phyloP scores from a whole-genome alignment of 768 basidiomycete species.

The Daedalea quercina region DNA sequence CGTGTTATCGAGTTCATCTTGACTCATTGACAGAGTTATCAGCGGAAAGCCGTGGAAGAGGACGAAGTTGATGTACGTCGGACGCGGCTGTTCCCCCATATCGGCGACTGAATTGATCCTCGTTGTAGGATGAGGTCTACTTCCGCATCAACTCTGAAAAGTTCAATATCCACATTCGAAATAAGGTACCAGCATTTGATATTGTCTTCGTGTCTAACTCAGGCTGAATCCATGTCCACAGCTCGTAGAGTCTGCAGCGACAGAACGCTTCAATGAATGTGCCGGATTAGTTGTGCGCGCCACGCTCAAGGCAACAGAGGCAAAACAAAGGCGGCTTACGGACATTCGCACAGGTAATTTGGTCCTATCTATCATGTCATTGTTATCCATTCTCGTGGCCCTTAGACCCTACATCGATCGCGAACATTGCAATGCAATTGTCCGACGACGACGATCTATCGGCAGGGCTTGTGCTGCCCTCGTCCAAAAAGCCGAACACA shows the following conservation, averaged over 20 bases:
- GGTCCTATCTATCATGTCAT: neutral
- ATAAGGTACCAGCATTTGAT: constrained; percentile 50
- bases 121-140: constrained; percentile 54
- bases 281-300: constrained; percentile 70
- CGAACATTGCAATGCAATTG: constrained; percentile 57
- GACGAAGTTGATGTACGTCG: constrained; percentile 60
- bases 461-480: constrained; percentile 51
- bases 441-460: constrained; percentile 55
- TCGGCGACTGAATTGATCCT: neutral
- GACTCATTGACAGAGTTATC: constrained; percentile 11
- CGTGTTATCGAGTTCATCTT: neutral
- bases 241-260: constrained; percentile 73
- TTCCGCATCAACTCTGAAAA: constrained; percentile 88
- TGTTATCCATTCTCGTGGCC: neutral
- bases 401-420: constrained; percentile 59
- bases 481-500: constrained; percentile 47
- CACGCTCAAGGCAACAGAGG: constrained; percentile 62
- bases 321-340: constrained; percentile 49
- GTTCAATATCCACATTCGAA: constrained; percentile 83
- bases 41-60: constrained; percentile 47
- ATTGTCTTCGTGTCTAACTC: neutral
- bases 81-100: no score
- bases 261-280: constrained; percentile 73
- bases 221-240: constrained; percentile 25
- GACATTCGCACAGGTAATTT: constrained; percentile 61